phyloP scores from a whole-genome alignment of 2,329 filamentous ascomycete species.

The Fonsecaea multimorphosa region DNA sequence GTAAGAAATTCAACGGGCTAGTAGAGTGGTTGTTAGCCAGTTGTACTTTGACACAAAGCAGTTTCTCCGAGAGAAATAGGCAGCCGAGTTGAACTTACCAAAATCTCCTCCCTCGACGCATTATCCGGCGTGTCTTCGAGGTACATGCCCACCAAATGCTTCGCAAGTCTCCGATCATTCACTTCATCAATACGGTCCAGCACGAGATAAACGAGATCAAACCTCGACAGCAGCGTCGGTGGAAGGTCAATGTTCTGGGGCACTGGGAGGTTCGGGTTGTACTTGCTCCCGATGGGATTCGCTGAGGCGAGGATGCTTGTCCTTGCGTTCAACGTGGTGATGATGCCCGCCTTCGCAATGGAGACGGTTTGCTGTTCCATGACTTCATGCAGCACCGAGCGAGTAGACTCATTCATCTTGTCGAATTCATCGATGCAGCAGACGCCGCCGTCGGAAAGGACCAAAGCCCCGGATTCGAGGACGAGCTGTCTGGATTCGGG shows the following conservation, averaged over 20 bases:
- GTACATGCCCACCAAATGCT: constrained; percentile 95
- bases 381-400: constrained; percentile 77
- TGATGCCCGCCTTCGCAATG: constrained; percentile 78
- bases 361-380: constrained; percentile 83
- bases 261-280: constrained; percentile 93
- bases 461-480: constrained; percentile 74
- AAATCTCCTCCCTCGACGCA: constrained; percentile 74
- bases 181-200: constrained; percentile 92
- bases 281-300: constrained; percentile 97
- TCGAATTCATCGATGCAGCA: constrained; percentile 83
- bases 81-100: constrained; percentile 63
- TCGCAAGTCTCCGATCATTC: constrained; percentile 83
- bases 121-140: constrained; percentile 92
- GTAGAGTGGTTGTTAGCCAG: constrained; percentile 45
- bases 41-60: not conserved
- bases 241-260: constrained; percentile 98
- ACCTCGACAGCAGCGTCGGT: constrained; percentile 91
- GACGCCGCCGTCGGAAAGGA: constrained; percentile 75
- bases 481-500: constrained; percentile 75
- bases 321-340: constrained; percentile 88
- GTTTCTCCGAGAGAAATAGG: not conserved
- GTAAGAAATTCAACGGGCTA: constrained; percentile 95
- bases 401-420: constrained; percentile 77
- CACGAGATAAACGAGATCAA: constrained; percentile 95
- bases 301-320: constrained; percentile 96